Percentiles rank a stretch among this genome's conserved stretches.
Conservation (phyloP, 208 protist genomes). For the Acanthamoeba comandoni region DNA sequence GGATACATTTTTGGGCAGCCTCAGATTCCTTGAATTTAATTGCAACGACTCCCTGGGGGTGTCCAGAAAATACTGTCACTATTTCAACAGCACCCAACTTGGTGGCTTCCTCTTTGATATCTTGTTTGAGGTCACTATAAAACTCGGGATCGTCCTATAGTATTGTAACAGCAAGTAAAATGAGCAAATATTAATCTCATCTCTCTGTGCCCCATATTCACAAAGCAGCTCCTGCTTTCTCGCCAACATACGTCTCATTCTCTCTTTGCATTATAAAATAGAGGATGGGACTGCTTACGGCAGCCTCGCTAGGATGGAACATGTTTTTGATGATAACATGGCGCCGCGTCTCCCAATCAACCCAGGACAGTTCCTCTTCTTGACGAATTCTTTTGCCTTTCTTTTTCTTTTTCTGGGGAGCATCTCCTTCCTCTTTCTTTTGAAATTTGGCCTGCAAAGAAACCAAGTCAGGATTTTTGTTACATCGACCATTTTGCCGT, state of each 20-base stretch:
- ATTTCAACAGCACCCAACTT: constrained; percentile 69
- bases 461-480: too few species aligned
- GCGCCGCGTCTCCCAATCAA: constrained; percentile 23
- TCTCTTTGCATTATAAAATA: too few species aligned
- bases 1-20: constrained; percentile 38
- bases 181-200: constrained; percentile 25
- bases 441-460: constrained; percentile 75
- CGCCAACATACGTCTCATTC: too few species aligned
- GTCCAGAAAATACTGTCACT: constrained; percentile 62
- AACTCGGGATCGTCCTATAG: constrained; percentile 45
- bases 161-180: background rate
- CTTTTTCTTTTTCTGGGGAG: constrained; percentile 60
- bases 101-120: constrained; percentile 50
- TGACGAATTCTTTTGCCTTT: constrained; percentile 54
- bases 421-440: background rate
- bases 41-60: constrained; percentile 69
- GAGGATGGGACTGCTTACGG: background rate
- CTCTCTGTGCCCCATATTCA: too few species aligned
- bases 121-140: constrained; percentile 10
- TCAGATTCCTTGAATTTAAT: constrained; percentile 51
- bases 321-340: constrained; percentile 73
- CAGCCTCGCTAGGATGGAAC: constrained; percentile 44
- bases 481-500: too few species aligned
- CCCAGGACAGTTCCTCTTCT: constrained; percentile 35
- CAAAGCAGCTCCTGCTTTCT: too few species aligned